A percentile compares a stretch with the other conserved stretches of the same genome.
phyloP scores from a whole-genome alignment of 768 basidiomycete species.

The Naematelia aurantialba region DNA sequence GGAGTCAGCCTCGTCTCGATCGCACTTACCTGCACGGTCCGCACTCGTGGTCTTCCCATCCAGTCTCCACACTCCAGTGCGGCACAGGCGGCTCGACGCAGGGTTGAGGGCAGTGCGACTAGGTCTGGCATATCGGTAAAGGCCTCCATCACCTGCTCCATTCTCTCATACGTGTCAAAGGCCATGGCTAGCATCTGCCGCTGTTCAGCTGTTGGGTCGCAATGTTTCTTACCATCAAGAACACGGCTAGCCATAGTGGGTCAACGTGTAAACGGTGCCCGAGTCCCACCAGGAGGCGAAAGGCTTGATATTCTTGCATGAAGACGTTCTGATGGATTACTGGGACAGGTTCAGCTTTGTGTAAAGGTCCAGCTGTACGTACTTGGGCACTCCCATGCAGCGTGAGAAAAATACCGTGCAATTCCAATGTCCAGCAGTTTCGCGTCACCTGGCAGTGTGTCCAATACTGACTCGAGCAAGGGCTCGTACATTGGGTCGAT shows the following conservation, averaged over 20 bases:
- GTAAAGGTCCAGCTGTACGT: not conserved
- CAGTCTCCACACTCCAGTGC: conserved; percentile 4
- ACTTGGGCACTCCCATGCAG: conserved; percentile 5
- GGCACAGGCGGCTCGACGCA: not conserved
- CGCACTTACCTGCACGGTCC: conserved; percentile 2
- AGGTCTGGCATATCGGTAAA: not conserved
- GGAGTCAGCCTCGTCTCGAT: not conserved
- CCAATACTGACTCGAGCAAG: not conserved
- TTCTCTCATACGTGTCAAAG: conserved; percentile 3
- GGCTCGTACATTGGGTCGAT: not conserved
- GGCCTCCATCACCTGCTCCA: not conserved
- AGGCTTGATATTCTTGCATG: conserved; percentile 2
- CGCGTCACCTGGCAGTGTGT: not conserved
- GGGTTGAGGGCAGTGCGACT: not conserved
- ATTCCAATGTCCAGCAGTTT: conserved; percentile 1
- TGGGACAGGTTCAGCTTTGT: not conserved
- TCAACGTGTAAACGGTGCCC: not conserved
- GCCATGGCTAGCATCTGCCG: not conserved
- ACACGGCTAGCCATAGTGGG: not conserved
- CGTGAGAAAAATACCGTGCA: not conserved
- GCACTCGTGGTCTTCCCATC: not conserved
- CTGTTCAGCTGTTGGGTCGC: not conserved
- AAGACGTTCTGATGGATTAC: conserved; percentile 1
- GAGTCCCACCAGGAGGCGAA: not conserved
- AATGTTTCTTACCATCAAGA: conserved; percentile 1